These are phyloP conservation scores for Pharnaceum exiguum DNA, from an alignment of 148 eudicot genomes.

Conservation along the genomic window DNA sequence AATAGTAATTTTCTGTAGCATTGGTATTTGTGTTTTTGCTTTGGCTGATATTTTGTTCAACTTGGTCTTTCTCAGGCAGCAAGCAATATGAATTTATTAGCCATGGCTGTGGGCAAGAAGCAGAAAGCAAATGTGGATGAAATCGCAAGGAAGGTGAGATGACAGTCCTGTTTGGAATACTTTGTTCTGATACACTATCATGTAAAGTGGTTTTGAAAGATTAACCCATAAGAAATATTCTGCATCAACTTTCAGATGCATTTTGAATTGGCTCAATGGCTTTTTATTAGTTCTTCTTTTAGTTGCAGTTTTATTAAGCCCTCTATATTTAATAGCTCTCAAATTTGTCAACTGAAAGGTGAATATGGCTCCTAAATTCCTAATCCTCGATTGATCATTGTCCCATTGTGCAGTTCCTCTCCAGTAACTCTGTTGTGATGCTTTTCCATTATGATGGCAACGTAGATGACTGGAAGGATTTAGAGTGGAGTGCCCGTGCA, in stretches of 20 bases:
- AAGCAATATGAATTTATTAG: conserved; percentile 44
- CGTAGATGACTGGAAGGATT: conserved; percentile 57
- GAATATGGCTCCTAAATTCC: too few species aligned
- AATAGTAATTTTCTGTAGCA: neutral
- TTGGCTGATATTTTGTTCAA: neutral
- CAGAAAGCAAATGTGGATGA: conserved; percentile 50
- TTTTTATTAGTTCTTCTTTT: too few species aligned
- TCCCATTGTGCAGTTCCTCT: conserved; percentile 38
- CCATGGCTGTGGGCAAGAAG: conserved; percentile 64
- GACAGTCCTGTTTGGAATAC: neutral
- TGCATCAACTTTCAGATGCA: too few species aligned
- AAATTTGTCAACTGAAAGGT: too few species aligned
- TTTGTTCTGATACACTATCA: too few species aligned
- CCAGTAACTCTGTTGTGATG: conserved; percentile 45
- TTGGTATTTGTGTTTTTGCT: neutral
- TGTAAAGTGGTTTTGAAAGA: too few species aligned
- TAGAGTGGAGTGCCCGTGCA: conserved; percentile 47
- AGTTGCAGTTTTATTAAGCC: too few species aligned
- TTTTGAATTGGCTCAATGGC: too few species aligned
- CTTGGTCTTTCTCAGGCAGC: conserved; percentile 17
- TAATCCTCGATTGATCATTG: too few species aligned
- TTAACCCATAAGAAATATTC: too few species aligned
- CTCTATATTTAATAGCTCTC: too few species aligned
- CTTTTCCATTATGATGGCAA: conserved; percentile 71
- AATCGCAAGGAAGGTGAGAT: conserved; percentile 51